Percentiles rank a stretch among this genome's conserved stretches.
Conservation (phyloP, 495 filamentous ascomycete species). For the Podospora appendiculata region DNA sequence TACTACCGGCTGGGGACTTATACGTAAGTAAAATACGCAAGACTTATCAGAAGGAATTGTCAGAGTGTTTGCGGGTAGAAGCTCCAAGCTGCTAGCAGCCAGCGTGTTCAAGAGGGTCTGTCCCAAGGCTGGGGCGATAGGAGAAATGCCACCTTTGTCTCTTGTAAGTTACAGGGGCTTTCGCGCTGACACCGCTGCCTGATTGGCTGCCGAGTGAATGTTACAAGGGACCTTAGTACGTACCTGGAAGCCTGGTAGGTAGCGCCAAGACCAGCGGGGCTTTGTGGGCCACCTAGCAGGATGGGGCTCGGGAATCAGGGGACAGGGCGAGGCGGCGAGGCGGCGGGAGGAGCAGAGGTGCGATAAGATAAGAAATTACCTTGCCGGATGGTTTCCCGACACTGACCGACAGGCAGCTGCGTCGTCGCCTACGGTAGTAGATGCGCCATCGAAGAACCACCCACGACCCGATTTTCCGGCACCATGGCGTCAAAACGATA, state of each 20-base stretch:
- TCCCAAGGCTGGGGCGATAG: background rate
- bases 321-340: too few species aligned
- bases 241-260: too few species aligned
- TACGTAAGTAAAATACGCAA: too few species aligned
- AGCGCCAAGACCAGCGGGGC: too few species aligned
- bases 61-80: too few species aligned
- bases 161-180: too few species aligned
- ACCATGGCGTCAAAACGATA: conserved; percentile 60
- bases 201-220: background rate
- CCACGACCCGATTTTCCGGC: background rate
- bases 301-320: background rate
- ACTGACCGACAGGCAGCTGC: background rate
- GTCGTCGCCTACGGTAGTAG: background rate
- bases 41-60: too few species aligned
- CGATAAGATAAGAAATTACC: conserved; percentile 26
- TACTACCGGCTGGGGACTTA: background rate
- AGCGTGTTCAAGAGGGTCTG: conserved; percentile 19
- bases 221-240: too few species aligned
- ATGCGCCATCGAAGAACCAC: background rate
- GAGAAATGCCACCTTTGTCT: background rate
- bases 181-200: background rate
- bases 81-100: too few species aligned
- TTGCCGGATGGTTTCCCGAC: background rate
- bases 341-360: background rate
- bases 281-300: too few species aligned